Base-by-base conservation (phyloP, 2,329 filamentous ascomycete genomes). In the Monosporascus ibericus region DNA sequence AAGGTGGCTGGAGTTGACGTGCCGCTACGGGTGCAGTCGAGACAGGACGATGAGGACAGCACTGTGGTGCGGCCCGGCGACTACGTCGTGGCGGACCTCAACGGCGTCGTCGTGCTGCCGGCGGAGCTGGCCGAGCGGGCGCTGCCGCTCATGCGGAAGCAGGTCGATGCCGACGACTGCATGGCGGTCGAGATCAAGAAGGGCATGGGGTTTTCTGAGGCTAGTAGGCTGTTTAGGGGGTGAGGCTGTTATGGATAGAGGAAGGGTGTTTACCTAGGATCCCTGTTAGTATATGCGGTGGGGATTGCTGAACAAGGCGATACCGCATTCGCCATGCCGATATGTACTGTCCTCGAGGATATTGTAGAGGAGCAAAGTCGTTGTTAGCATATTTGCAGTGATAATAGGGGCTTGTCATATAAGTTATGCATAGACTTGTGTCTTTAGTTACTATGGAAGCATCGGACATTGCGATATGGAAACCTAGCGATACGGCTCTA, bases 31-130 rank as follows among this genome's bases (percentile, higher is more conserved):
- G 54, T 75, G 40, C 62, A 68, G 58, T 65, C 65, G 15, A 66
- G 69, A 11, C 68, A 69, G 50, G 68, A 70, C 50, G 67, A 70
- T n/a, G 67, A 69, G 55, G 64, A 62, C 30, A 11, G 30, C 30
- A 34, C 30, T 4, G 9, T 34, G 11, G 63, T 77, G 47, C 55
- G 65, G 3, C 72, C 74, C 0, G 73, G 73, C 1, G 74, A 77
- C 52, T 77, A 76, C 54, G 49, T 76, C 5, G 63, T 77, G 8
- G 74, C 64, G 0, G 74, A 77, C 44, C 42, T 72, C n/a, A 75
- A 77, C 53, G 74, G 74, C 8, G 73, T 75, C 1, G 73, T 76
- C 2, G 66, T 73, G 9, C 60, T 75, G 39, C 74, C 74, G 1
- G 64, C 53, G 42, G 67, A 65, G 15, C 55, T 74, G 51, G 72